Conservation (phyloP, 768 basidiomycete genomes). For the Naematelia aurantialba region DNA sequence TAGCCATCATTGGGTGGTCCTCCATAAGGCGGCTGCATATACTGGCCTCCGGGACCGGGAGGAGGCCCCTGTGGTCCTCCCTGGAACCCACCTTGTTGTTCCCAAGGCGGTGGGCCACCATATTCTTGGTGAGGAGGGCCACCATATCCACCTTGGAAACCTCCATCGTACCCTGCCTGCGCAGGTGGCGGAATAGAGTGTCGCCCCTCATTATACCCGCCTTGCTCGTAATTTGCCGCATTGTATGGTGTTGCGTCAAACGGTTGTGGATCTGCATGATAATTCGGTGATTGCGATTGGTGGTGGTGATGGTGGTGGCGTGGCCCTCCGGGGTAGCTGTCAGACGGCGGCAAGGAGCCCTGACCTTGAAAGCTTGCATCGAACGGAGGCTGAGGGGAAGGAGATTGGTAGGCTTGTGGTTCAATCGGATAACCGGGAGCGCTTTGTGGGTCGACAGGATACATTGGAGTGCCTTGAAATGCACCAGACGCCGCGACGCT, state of each 20-base stretch:
- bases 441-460: too few relatives aligned
- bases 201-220: constrained; percentile 4
- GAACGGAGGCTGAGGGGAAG: constrained; percentile 2
- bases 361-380: neutral
- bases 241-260: neutral
- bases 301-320: neutral
- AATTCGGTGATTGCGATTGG: neutral
- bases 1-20: neutral
- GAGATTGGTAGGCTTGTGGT: constrained; percentile 2
- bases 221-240: neutral
- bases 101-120: neutral
- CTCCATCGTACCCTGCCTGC: neutral
- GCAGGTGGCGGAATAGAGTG: constrained; percentile 3
- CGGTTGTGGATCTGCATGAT: neutral
- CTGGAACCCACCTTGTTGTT: constrained; percentile 2
- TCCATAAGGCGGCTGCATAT: neutral
- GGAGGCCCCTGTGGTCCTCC: too few relatives aligned
- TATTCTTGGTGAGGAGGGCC: neutral
- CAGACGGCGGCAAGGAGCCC: neutral
- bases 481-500: neutral
- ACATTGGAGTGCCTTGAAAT: too few relatives aligned
- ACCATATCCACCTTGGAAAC: neutral
- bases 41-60: too few relatives aligned
- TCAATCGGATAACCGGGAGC: neutral
- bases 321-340: constrained; percentile 11